These are phyloP conservation scores for Clarireedia monteithiana DNA, from an alignment of 2,329 filamentous ascomycete genomes.

Conservation along the genomic window DNA sequence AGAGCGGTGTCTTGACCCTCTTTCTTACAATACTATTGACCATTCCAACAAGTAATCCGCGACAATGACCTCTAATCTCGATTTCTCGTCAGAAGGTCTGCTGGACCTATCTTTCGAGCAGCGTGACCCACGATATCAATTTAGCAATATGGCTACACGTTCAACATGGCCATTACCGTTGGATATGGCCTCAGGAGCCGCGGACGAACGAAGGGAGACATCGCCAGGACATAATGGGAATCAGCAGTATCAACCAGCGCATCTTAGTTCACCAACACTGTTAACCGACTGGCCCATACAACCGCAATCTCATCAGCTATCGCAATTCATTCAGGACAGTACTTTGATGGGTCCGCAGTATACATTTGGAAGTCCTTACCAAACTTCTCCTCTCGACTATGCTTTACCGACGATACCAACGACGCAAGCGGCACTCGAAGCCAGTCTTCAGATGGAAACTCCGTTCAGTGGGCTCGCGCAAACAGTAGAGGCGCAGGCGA, in stretches of 20 bases:
- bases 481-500: conserved; percentile 48
- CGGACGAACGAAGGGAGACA: conserved; percentile 26
- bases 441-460: conserved; percentile 52
- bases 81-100: conserved; percentile 56
- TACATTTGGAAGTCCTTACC: conserved; percentile 25
- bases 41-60: conserved; percentile 26
- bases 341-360: conserved; percentile 29
- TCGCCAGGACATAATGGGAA: conserved; percentile 37
- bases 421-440: conserved; percentile 53
- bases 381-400: conserved; percentile 27
- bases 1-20: conserved; percentile 29
- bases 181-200: conserved; percentile 27
- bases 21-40: conserved; percentile 39
- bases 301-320: conserved; percentile 28
- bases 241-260: conserved; percentile 34
- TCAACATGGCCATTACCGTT: conserved; percentile 29
- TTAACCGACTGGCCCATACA: conserved; percentile 54
- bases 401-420: conserved; percentile 47
- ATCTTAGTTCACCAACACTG: conserved; percentile 37
- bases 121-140: conserved; percentile 45
- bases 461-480: conserved; percentile 52
- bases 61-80: conserved; percentile 47
- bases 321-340: conserved; percentile 29
- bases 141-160: conserved; percentile 35
- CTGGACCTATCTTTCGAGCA: conserved; percentile 54